Evolutionary conservation across 1,284 basidiomycete species (phyloP).

Genomic region (Tranzscheliella williamsii): DNA sequence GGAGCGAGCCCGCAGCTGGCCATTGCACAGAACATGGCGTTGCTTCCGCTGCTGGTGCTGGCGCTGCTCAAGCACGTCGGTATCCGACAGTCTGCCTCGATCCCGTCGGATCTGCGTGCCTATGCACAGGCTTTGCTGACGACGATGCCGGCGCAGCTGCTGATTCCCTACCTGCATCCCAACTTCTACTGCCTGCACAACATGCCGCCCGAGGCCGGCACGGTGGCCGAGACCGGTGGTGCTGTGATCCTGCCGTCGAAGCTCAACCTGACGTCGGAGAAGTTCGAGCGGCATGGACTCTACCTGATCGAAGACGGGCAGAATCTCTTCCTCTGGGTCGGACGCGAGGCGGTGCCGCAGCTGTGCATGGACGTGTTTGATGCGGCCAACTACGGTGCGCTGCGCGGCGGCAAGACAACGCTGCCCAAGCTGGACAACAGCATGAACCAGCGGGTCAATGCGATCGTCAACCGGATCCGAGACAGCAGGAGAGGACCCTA

Average conservation of each 20-base stretch:
- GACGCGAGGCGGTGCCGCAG: slow-evolving; percentile 92
- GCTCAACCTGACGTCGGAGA: slow-evolving; percentile 89
- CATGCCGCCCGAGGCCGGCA: slow-evolving; percentile 83
- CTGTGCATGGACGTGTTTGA: slow-evolving; percentile 93
- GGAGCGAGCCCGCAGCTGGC: slow-evolving; percentile 93
- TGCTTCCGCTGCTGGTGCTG: slow-evolving; percentile 85
- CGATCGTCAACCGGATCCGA: slow-evolving; percentile 86
- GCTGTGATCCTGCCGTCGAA: slow-evolving; percentile 75
- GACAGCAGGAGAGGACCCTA: slow-evolving; percentile 85
- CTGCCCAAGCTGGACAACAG: slow-evolving; percentile 85
- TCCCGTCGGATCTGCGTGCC: slow-evolving; percentile 91
- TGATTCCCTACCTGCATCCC: slow-evolving; percentile 92
- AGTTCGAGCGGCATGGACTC: slow-evolving; percentile 90
- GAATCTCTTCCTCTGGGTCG: slow-evolving; percentile 96
- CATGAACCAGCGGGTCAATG: slow-evolving; percentile 90
- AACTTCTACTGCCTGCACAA: slow-evolving; percentile 94
- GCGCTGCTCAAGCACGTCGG: slow-evolving; percentile 94
- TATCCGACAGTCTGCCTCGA: slow-evolving; percentile 89
- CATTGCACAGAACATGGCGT: slow-evolving; percentile 87
- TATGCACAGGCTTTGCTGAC: slow-evolving; percentile 93
- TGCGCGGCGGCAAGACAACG: slow-evolving; percentile 91
- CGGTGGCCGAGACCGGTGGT: slow-evolving; percentile 22
- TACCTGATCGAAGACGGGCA: slow-evolving; percentile 98
- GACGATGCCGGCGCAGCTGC: slow-evolving; percentile 83
- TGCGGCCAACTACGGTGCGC: slow-evolving; percentile 80